Evolutionary conservation across 228 moss, liverwort and hornwort genomes (phyloP), one percentile per base, ranked within the genome.

Genomic region (Sphagnum fallax): DNA sequence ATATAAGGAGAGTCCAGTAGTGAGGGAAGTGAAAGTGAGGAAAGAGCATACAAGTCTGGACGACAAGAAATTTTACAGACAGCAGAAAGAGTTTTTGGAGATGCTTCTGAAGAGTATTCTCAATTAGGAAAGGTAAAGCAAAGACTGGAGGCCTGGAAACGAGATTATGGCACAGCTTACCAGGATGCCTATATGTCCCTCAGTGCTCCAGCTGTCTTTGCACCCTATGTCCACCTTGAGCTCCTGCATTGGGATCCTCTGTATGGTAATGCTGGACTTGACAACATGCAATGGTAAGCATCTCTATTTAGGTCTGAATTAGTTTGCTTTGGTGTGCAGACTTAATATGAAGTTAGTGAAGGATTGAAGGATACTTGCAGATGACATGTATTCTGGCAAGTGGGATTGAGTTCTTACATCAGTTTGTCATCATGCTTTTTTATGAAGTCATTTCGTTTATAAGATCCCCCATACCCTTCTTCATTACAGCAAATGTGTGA

Each of bases 181-280:
- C 91, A 90, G 52, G 94, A 98, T 83, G 90, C 90, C 12, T 98
- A 98, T 67, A 90, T 90, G 78, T 85, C 85, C 66, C 72, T 98
- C 51, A 98, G 94, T 81, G 92, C 89, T 62, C 90, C 94, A 51
- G 79, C 94, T 60, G 84, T 98, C 66, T 98, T 98, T 78, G 90
- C 98, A 14, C 98, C 98, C 4, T 98, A 79, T 69, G 90, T 98
- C 65, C 90, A 94, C 52, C 71, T 98, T 66, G 98, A 98, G 74
- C 98, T 98, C 73, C 76, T 98, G 73, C 84, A 85, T 53, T 98
- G 98, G 98, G 98, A 98, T 74, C 98, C 94, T 32, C 89, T 98
- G 0, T 88, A 90, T 77, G 87, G 86, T 50, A 87, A 88, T 79
- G 80, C 83, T 51, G 89, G 92, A 59, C 92, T 98, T 78, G 87